These are phyloP conservation scores for Aureobasidium subglaciale DNA, from an alignment of 2,329 filamentous ascomycete genomes.

Conservation along the genomic window DNA sequence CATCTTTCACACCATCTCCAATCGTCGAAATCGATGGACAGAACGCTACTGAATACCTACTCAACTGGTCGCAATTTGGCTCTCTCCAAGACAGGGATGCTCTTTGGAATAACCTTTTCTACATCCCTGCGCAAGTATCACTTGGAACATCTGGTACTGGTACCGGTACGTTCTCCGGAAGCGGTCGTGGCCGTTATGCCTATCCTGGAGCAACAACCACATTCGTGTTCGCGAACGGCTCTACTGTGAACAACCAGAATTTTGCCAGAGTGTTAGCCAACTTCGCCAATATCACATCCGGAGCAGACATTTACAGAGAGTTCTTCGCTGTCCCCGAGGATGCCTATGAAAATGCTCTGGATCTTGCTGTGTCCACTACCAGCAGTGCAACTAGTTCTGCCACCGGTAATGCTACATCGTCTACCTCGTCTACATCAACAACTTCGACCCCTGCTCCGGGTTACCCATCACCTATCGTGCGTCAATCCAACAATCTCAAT, in stretches of 20 bases:
- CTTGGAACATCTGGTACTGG: conserved; percentile 34
- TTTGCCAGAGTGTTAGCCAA: conserved; percentile 36
- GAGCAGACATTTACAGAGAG: conserved; percentile 36
- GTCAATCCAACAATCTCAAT: conserved; percentile 37
- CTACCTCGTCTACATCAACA: conserved; percentile 10
- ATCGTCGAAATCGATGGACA: conserved; percentile 52
- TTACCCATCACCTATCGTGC: conserved; percentile 36
- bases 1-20: conserved; percentile 40
- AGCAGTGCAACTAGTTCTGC: background rate
- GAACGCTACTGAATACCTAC: conserved; percentile 45
- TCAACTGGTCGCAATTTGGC: conserved; percentile 41
- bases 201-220: conserved; percentile 39
- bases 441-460: conserved; percentile 31
- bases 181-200: conserved; percentile 35
- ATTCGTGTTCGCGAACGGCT: conserved; percentile 41
- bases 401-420: conserved; percentile 16
- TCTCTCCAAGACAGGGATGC: conserved; percentile 52
- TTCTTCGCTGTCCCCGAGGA: conserved; percentile 23
- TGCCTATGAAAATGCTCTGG: conserved; percentile 21
- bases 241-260: conserved; percentile 34
- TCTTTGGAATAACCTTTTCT: conserved; percentile 47
- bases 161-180: conserved; percentile 39
- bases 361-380: conserved; percentile 18
- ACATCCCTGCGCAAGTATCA: conserved; percentile 38
- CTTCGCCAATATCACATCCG: conserved; percentile 37